These are phyloP conservation scores for Fusarium solani-melongenae DNA, from an alignment of 2,329 filamentous ascomycete species.

Conservation along the genomic window DNA sequence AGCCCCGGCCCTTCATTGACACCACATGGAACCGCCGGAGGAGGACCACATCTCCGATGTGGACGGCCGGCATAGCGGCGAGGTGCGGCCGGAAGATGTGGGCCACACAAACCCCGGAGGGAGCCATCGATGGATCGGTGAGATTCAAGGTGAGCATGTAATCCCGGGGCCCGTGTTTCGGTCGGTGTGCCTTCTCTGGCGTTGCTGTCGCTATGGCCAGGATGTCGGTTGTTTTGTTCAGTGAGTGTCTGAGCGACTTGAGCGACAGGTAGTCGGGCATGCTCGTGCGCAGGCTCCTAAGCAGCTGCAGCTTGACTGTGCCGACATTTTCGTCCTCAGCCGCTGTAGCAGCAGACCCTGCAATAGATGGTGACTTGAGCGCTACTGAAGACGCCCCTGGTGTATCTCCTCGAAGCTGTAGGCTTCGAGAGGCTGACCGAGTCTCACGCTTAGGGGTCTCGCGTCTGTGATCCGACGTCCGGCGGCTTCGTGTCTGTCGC, in stretches of 20 bases:
- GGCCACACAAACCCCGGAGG: conserved; percentile 62
- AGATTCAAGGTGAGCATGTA: conserved; percentile 69
- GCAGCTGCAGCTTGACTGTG: conserved; percentile 58
- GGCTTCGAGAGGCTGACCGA: conserved; percentile 37
- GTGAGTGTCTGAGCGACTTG: conserved; percentile 61
- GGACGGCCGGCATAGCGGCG: conserved; percentile 65
- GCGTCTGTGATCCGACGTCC: conserved; percentile 36
- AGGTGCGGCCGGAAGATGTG: conserved; percentile 70
- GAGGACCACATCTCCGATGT: conserved; percentile 67
- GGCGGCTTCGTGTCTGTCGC: conserved; percentile 35
- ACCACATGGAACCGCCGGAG: conserved; percentile 67
- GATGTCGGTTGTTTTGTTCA: conserved; percentile 63
- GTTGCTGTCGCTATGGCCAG: conserved; percentile 65
- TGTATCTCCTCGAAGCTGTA: conserved; percentile 30
- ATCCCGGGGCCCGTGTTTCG: conserved; percentile 68
- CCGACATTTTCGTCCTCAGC: conserved; percentile 45
- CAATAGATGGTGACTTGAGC: conserved; percentile 45
- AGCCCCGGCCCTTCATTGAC: conserved; percentile 64
- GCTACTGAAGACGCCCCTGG: conserved; percentile 36
- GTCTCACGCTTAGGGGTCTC: conserved; percentile 39
- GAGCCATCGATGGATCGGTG: conserved; percentile 66
- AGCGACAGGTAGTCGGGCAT: conserved; percentile 66
- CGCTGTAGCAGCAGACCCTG: conserved; percentile 34
- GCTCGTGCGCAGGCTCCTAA: conserved; percentile 58
- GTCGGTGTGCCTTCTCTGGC: conserved; percentile 62